Conservation (phyloP, 768 basidiomycete species). For the Lyophyllum decastes region DNA sequence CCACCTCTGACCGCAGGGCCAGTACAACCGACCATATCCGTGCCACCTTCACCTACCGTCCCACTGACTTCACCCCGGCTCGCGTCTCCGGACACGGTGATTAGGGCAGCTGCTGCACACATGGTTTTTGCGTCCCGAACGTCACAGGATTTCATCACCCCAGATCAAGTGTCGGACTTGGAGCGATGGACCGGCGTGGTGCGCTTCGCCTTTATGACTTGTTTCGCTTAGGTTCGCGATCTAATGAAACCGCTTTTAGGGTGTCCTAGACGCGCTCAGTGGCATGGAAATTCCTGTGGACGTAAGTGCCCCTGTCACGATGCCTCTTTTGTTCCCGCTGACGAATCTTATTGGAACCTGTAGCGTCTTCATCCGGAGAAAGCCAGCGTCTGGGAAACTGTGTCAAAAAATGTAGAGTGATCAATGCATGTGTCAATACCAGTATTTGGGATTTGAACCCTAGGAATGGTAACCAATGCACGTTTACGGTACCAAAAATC, state of each 20-base stretch:
- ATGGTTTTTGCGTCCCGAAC: conserved; percentile 81
- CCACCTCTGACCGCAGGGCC: conserved; percentile 49
- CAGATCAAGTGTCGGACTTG: conserved; percentile 55
- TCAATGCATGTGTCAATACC: conserved; percentile 8
- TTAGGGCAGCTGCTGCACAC: conserved; percentile 78
- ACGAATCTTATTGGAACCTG: not conserved
- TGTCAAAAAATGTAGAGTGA: conserved; percentile 13
- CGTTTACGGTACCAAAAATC: not conserved
- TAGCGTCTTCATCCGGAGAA: conserved; percentile 55
- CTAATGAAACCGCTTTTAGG: conserved; percentile 28
- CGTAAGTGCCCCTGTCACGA: conserved; percentile 37
- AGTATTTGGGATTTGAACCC: conserved; percentile 3
- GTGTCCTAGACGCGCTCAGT: conserved; percentile 58
- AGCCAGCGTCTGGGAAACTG: conserved; percentile 59
- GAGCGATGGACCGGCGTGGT: conserved; percentile 65
- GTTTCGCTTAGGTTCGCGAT: conserved; percentile 1
- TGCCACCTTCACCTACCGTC: conserved; percentile 21
- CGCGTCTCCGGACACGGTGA: conserved; percentile 36
- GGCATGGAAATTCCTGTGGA: conserved; percentile 47
- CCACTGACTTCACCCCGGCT: conserved; percentile 18
- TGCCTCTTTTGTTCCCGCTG: conserved; percentile 6
- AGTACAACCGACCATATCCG: conserved; percentile 38
- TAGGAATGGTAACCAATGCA: not conserved
- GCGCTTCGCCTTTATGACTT: conserved; percentile 11
- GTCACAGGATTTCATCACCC: conserved; percentile 75